Evolutionary conservation across 202 grass and related monocot genomes (phyloP), one percentile per base, ranked within the genome.

Genomic region (Miscanthus sacchariflorus): DNA sequence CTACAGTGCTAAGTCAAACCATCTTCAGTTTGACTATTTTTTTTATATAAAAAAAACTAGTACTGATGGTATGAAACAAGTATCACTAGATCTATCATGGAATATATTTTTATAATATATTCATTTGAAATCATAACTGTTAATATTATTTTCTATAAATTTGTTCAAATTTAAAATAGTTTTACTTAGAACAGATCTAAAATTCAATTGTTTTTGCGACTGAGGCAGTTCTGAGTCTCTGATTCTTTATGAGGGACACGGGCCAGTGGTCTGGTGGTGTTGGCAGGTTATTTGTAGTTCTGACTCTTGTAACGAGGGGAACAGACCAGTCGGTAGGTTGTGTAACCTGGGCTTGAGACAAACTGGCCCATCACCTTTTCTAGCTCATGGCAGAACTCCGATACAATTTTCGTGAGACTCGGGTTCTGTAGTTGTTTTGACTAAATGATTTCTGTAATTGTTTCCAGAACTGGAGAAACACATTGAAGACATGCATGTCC

Each of bases 401-500:
- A 78, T 9, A 24, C 19, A 24, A 15, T 38, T 82, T 19, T 70
- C 13, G 30, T 58, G 27, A 54, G 64, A 73, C 78, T 76, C 44
- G 14, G 21, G 9, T n/a, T 83, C 23, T 64, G 49, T 65, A 6
- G 38, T 58, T 27, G 13, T 19, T 72, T 72, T 17, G 4, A 64
- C 70, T 73, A 85, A 88, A 64, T 12, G 9, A 73, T 77, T 38
- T 19, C 5, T 63, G 8, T 87, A 88, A 48, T 80, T 90, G 30
- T 46, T 90, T 30, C 40, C 91, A 95, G 94, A 98, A 58, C 81
- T 95, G 40, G 96, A 96, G 92, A 98, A 93, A 72, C 96, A 96
- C 80, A 93, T 98, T 25, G 86, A 92, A 84, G 96, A 96, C 88
- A 92, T 93, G 92, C 89, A 98, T 35, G 92, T 96, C 69, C 81